These are phyloP conservation scores for Lyophyllum decastes DNA, from an alignment of 768 basidiomycete species.

Conservation along the genomic window DNA sequence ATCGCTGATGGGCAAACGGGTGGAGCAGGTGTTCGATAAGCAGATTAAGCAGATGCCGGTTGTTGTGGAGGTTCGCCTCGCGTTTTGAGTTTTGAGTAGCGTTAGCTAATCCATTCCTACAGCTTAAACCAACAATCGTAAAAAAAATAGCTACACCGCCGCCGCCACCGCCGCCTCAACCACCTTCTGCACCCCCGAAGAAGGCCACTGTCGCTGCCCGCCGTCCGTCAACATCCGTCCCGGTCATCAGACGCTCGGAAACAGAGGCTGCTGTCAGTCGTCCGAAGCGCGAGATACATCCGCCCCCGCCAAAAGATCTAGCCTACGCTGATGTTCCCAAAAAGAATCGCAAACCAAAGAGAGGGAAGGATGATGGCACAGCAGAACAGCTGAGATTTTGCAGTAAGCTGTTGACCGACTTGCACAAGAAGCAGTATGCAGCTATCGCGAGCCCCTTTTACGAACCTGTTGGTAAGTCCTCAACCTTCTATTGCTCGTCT, in stretches of 20 bases:
- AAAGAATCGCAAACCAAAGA: conserved; percentile 65
- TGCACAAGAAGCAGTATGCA: conserved; percentile 80
- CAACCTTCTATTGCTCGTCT: neutral
- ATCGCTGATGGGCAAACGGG: conserved; percentile 73
- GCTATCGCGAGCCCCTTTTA: conserved; percentile 81
- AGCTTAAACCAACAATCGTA: conserved; percentile 42
- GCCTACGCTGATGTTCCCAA: conserved; percentile 79
- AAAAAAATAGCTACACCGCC: conserved; percentile 55
- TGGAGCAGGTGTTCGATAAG: conserved; percentile 88
- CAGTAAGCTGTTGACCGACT: conserved; percentile 67
- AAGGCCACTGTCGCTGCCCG: conserved; percentile 52
- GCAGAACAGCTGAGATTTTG: conserved; percentile 88
- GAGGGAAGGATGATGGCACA: conserved; percentile 63
- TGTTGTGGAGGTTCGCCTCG: conserved; percentile 64
- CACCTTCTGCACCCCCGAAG: conserved; percentile 42
- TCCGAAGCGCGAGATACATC: conserved; percentile 98
- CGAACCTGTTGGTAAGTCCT: conserved; percentile 84
- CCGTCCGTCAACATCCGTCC: conserved; percentile 78
- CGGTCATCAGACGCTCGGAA: conserved; percentile 82
- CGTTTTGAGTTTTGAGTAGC: conserved; percentile 1
- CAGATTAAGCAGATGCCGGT: conserved; percentile 82
- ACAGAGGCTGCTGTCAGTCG: conserved; percentile 57
- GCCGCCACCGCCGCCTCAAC: conserved; percentile 44
- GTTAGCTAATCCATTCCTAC: neutral
- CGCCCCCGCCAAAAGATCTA: conserved; percentile 90